These are phyloP conservation scores for Hygrocybe punicea DNA, from an alignment of 768 basidiomycete species.

Conservation along the genomic window DNA sequence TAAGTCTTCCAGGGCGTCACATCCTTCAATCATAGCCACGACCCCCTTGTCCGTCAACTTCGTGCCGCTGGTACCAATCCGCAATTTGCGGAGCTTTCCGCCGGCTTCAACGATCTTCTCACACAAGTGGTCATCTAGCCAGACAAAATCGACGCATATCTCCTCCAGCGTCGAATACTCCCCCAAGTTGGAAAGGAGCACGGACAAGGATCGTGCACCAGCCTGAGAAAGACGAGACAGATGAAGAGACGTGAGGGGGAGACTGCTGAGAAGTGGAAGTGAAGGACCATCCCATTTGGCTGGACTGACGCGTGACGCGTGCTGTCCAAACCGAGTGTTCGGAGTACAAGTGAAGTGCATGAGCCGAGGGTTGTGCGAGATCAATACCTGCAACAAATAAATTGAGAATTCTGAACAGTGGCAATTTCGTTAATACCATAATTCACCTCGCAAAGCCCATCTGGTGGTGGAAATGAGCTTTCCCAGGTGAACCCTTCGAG, in stretches of 20 bases:
- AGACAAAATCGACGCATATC: conserved; percentile 35
- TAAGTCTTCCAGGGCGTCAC: conserved; percentile 33
- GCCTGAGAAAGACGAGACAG: conserved; percentile 35
- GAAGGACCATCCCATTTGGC: conserved; percentile 38
- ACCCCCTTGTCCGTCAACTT: conserved; percentile 38
- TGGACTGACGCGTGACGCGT: conserved; percentile 12
- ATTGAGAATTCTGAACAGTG: neutral
- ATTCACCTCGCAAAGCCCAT: conserved; percentile 39
- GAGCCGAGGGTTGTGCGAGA: conserved; percentile 22
- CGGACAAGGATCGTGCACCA: conserved; percentile 30
- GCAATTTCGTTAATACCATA: neutral
- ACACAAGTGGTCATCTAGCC: conserved; percentile 40
- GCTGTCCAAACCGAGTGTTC: conserved; percentile 9
- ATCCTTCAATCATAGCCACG: conserved; percentile 31
- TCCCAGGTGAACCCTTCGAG: conserved; percentile 34
- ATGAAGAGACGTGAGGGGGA: conserved; percentile 28
- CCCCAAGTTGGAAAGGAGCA: conserved; percentile 23
- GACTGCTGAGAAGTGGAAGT: conserved; percentile 28
- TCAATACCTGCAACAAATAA: conserved; percentile 19
- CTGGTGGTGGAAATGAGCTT: conserved; percentile 33
- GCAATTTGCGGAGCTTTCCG: conserved; percentile 27
- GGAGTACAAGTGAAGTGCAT: conserved; percentile 22
- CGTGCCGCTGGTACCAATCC: conserved; percentile 36
- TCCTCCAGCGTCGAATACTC: conserved; percentile 33
- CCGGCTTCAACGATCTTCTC: conserved; percentile 33